Evolutionary conservation across 2,329 filamentous ascomycete species (phyloP), one percentile per base, ranked within the genome.

Genomic region (Penicillium oxalicum): DNA sequence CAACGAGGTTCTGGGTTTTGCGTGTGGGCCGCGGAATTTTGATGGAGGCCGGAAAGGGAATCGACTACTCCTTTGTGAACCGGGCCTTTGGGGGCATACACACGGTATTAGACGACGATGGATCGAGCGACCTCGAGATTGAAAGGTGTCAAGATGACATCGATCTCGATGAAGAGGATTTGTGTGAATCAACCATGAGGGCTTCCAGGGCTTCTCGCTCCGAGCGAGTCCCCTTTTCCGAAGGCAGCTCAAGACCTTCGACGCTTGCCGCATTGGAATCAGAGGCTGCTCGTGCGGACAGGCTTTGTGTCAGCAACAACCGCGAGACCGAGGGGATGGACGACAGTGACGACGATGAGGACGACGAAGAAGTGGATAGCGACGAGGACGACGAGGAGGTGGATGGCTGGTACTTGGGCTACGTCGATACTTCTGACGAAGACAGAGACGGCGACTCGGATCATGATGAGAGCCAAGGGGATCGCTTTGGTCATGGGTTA

Each of bases 81-180:
- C 73, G 74, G 29, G 79, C 80, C 4, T 85, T 83, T 65, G 81
- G 82, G 29, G 82, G 82, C 0, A 62, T 78, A n/a, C 76, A 76
- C 5, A 69, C 73, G 9, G 65, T 68, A 1, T 58, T 32, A 11
- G 29, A 62, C 33, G 63, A 70, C 27, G 62, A 64, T 27, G 55
- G 58, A 6, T 66, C 68, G 13, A 61, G 60, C 24, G 59, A 71
- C 52, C 56, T 70, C 42, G 68, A 66, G 0, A 67, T 72, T 49
- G 77, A 79, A 54, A 65, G 67, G 40, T 58, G 64, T 8, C 74
- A 77, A 52, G 70, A 75, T 46, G 74, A 79, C 40, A 71, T 79
- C 24, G 69, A 77, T 50, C 59, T 71, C 1, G 64, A 73, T 34
- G 70, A 71, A 37, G 71, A 76, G 25, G 72, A 78, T 26, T 68